phyloP scores from a whole-genome alignment of 345 rosid genomes.

The Camelina neglecta region DNA sequence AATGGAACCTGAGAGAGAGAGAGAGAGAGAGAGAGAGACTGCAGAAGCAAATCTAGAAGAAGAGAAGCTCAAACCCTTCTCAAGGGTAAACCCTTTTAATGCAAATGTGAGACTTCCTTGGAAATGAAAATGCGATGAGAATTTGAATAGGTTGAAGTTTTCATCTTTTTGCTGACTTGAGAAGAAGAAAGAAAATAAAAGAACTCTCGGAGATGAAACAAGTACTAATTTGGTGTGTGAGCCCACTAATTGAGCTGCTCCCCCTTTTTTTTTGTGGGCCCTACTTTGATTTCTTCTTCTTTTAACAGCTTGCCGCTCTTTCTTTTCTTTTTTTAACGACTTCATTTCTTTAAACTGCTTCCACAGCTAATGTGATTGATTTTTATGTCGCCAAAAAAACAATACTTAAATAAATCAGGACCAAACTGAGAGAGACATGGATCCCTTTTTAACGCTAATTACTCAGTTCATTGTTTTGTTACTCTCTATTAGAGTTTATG shows the following conservation, averaged over 20 bases:
- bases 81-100: background rate
- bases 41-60: slow-evolving; percentile 21
- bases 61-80: slow-evolving; percentile 6
- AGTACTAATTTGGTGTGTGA: slow-evolving; percentile 2
- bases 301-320: slow-evolving; percentile 34
- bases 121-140: slow-evolving; percentile 10
- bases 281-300: background rate
- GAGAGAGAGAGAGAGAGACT: too few relatives aligned
- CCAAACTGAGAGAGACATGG: background rate
- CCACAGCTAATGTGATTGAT: background rate
- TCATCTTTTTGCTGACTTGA: slow-evolving; percentile 29
- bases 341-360: background rate
- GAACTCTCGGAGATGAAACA: background rate
- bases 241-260: slow-evolving; percentile 33
- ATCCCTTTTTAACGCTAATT: background rate
- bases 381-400: background rate
- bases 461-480: background rate
- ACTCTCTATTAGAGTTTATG: too few relatives aligned
- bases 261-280: slow-evolving; percentile 22
- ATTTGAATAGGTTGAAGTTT: slow-evolving; percentile 37
- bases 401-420: background rate
- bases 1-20: slow-evolving; percentile 5
- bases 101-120: background rate
- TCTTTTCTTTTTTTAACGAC: slow-evolving; percentile 3
- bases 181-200: background rate